Evolutionary conservation across 495 filamentous ascomycete genomes (phyloP).

Genomic region (Letharia columbiana): DNA sequence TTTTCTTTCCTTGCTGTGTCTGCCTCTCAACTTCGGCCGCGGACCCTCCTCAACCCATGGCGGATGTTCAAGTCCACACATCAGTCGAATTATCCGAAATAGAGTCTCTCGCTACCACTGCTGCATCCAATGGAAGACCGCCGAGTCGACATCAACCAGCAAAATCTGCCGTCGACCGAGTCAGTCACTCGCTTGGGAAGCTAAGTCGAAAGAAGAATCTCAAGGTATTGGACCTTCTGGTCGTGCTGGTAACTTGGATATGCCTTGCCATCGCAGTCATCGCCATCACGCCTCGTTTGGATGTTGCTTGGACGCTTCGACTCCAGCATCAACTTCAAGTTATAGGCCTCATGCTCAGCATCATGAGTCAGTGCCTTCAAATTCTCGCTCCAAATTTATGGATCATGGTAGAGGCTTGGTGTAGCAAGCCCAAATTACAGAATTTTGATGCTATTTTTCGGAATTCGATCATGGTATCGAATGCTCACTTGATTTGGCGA

Average conservation of each 20-base stretch:
- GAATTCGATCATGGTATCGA: background rate
- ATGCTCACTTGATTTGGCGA: slow-evolving; percentile 7
- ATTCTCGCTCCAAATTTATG: slow-evolving; percentile 42
- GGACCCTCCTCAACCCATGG: background rate
- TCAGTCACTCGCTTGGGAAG: background rate
- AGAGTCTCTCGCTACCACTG: background rate
- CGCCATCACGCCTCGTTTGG: background rate
- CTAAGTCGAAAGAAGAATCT: background rate
- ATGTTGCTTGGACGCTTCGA: slow-evolving; percentile 4
- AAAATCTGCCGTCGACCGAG: background rate
- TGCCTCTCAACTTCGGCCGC: no score
- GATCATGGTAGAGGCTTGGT: slow-evolving; percentile 42
- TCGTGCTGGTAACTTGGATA: background rate
- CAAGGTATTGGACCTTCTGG: background rate
- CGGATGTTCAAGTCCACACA: background rate
- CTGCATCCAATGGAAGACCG: background rate
- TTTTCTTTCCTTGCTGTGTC: no score
- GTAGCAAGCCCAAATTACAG: background rate
- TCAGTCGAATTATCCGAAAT: background rate
- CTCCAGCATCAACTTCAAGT: slow-evolving; percentile 11
- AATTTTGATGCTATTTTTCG: background rate
- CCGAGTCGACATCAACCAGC: background rate
- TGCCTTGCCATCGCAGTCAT: slow-evolving; percentile 4
- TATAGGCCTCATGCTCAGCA: slow-evolving; percentile 11
- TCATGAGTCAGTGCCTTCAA: slow-evolving; percentile 33